Conservation (phyloP, 108 stramenopile species). For the Skeletonema tropicum region DNA sequence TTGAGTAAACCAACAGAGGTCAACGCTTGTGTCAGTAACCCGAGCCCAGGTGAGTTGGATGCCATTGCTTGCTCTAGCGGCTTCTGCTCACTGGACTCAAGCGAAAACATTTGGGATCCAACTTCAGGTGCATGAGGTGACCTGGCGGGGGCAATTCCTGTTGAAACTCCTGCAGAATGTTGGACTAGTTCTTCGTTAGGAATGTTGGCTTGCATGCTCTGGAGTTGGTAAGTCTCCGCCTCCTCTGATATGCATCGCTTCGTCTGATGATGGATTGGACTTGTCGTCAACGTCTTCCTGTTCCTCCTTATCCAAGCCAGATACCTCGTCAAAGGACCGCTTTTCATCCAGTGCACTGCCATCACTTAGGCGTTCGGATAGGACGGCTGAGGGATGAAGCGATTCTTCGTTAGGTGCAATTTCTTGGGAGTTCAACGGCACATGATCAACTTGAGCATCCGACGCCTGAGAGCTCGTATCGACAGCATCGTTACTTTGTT, state of each 20-base stretch:
- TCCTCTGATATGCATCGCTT: conserved; percentile 44
- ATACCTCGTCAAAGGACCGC: neutral
- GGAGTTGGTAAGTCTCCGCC: conserved; percentile 18
- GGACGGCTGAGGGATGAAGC: neutral
- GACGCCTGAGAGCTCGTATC: neutral
- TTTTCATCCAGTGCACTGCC: neutral
- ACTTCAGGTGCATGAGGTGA: neutral
- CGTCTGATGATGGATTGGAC: neutral
- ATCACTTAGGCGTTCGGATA: neutral
- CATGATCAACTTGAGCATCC: neutral
- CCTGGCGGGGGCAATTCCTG: neutral
- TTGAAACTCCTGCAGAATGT: neutral
- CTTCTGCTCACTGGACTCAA: neutral
- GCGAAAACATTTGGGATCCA: neutral
- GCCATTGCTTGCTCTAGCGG: neutral
- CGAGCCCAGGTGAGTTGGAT: neutral
- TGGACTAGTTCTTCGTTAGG: neutral
- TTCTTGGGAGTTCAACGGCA: neutral
- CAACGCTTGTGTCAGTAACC: conserved; percentile 1
- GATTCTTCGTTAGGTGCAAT: too few relatives aligned
- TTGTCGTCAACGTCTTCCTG: neutral
- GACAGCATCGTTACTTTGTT: neutral
- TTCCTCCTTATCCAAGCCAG: neutral
- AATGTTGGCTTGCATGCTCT: conserved; percentile 1
- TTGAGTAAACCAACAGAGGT: neutral